Percentiles rank a stretch among this genome's conserved stretches.
Conservation (phyloP, 208 protist genomes). For the Leishmania braziliensis region DNA sequence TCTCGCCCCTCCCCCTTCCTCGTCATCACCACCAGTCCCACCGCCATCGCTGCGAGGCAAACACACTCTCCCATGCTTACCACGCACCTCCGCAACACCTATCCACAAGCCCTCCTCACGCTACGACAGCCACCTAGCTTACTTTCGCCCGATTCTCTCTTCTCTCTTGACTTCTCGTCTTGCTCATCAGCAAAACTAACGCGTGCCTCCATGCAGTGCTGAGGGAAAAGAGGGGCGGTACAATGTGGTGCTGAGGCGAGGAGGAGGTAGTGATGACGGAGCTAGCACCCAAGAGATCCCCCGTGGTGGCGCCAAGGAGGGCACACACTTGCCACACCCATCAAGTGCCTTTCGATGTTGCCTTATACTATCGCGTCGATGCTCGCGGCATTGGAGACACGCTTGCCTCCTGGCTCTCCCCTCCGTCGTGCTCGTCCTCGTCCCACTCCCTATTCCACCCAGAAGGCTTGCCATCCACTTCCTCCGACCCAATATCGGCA, state of each 20-base stretch:
- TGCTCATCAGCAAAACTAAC: background rate
- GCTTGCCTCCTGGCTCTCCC: background rate
- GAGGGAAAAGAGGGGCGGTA: background rate
- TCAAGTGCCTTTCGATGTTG: background rate
- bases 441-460: constrained; percentile 44
- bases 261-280: background rate
- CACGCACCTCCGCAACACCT: background rate
- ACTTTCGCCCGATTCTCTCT: background rate
- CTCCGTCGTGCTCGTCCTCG: constrained; percentile 16
- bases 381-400: background rate
- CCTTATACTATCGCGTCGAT: background rate
- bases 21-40: too few relatives aligned
- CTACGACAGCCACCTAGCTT: background rate
- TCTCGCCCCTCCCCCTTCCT: too few relatives aligned
- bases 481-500: constrained; percentile 12
- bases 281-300: background rate
- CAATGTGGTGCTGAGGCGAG: background rate
- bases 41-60: too few relatives aligned
- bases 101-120: background rate
- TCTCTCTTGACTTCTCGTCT: background rate
- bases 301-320: background rate
- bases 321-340: background rate
- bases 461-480: constrained; percentile 1
- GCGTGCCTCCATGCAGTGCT: background rate
- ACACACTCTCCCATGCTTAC: background rate